Conservation (phyloP, 352 stramenopile genomes). For the Phytophthora quininea region DNA sequence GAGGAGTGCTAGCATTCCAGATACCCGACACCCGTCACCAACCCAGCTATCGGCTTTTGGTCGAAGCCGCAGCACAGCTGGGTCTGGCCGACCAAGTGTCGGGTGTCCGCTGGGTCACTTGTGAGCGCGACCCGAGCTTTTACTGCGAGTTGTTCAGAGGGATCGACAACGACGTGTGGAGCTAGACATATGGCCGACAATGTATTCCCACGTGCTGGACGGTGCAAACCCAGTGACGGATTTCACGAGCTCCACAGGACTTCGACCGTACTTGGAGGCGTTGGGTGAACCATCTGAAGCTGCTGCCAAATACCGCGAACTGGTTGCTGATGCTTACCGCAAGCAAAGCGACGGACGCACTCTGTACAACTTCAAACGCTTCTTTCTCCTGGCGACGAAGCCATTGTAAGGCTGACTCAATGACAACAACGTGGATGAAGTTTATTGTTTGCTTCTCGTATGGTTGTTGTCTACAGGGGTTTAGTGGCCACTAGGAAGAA, state of each 20-base stretch:
- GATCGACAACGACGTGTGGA: slow-evolving; percentile 7
- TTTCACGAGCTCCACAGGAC: slow-evolving; percentile 63
- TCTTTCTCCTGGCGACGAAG: neutral
- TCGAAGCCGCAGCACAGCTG: slow-evolving; percentile 45
- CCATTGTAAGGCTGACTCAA: neutral
- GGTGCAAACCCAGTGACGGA: slow-evolving; percentile 67
- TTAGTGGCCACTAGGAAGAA: slow-evolving; percentile 73
- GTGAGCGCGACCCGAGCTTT: slow-evolving; percentile 56
- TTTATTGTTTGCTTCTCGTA: no score
- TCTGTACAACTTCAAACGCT: slow-evolving; percentile 50
- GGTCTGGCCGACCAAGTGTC: slow-evolving; percentile 40
- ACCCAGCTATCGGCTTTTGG: slow-evolving; percentile 64
- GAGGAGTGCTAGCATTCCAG: slow-evolving; percentile 70
- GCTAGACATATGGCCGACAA: slow-evolving; percentile 68
- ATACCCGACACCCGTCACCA: slow-evolving; percentile 69
- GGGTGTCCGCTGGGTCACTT: slow-evolving; percentile 65
- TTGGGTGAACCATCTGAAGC: slow-evolving; percentile 35
- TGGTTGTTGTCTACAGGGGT: slow-evolving; percentile 9
- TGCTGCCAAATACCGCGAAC: slow-evolving; percentile 47
- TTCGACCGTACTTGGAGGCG: slow-evolving; percentile 62
- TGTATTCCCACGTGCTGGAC: slow-evolving; percentile 61
- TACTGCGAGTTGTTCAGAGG: slow-evolving; percentile 69
- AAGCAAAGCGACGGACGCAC: slow-evolving; percentile 55
- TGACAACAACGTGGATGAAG: neutral
- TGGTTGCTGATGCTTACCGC: slow-evolving; percentile 57